Base-by-base conservation (phyloP, 495 filamentous ascomycete species). In the Amphirosellinia nigrospora region DNA sequence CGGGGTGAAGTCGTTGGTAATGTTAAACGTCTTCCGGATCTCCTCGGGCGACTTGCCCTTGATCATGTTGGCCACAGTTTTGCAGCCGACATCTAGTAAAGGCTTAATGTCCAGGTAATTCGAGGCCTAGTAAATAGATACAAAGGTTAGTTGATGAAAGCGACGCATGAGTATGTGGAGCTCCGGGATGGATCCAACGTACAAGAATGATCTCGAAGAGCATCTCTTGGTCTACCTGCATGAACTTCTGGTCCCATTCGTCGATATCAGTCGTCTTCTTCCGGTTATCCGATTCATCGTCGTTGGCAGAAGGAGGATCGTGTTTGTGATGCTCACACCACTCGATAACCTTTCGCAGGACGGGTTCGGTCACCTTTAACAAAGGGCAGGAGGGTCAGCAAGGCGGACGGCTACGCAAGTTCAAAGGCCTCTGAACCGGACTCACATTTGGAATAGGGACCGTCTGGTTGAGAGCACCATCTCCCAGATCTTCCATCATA, bases 181-280 rank as follows among this genome's bases (percentile, higher is more conserved):
- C n/a, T 30, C 19, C 9, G 2, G 34, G 30, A 8, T 16, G 34
- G 3, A 3, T 15, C 2, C 36, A 36, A 88, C 92, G 61, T 88
- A 97, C 94, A 36, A 99, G 85, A 71, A 99, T 99, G 77, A 99
- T 98, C 85, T 99, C 96, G 71, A 99, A 99, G 1, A 99, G 88
- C 96, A 99, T 97, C 82, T 99, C 96, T 78, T 99, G 96, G 78
- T 99, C 96, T 10, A 99, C 96, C 82, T 98, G 96, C 96, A 98
- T 99, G 80, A 98, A 99, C 80, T 99, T 99, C 81, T 98, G 96
- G 74, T 99, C 96, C 96, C 96, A 99, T 82, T 99, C 96, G 48
- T 98, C 96, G 75, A 99, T 99, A 63, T 98, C 96, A 26, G 96
- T 98, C 0, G 94, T 96, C 89, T 97, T 97, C 86, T 97, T 97